phyloP scores from a whole-genome alignment of 164 flowering plant genomes.

The Nymphaea thermarum region DNA sequence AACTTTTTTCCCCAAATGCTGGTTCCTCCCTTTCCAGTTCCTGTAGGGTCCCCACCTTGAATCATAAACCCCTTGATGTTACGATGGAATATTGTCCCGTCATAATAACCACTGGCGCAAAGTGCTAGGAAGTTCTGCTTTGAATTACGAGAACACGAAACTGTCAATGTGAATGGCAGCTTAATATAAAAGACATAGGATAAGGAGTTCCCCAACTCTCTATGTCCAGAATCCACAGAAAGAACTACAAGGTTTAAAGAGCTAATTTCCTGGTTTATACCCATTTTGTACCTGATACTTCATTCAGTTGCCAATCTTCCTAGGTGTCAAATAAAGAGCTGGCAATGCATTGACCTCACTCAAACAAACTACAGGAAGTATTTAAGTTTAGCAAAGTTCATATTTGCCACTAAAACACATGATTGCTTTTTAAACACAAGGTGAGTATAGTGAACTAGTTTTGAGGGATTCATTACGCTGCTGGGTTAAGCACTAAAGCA shows the following conservation, averaged over 20 bases:
- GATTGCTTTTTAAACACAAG: no score
- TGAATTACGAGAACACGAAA: conserved; percentile 6
- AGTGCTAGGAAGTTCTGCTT: conserved; percentile 90
- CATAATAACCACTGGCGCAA: conserved; percentile 91
- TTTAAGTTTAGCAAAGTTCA: no score
- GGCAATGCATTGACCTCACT: no score
- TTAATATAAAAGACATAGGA: not conserved
- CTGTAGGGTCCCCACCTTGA: conserved; percentile 99
- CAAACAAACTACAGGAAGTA: no score
- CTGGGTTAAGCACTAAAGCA: no score
- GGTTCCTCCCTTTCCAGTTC: conserved; percentile 96
- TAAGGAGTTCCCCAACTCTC: not conserved
- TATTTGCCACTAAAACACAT: no score
- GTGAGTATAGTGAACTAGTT: no score
- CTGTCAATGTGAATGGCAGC: not conserved
- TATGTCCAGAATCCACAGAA: not conserved
- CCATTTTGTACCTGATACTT: no score
- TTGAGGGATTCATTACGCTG: no score
- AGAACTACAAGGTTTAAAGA: not conserved
- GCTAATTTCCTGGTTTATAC: not conserved
- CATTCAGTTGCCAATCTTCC: no score
- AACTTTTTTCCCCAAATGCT: conserved; percentile 97
- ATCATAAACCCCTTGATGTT: conserved; percentile 94
- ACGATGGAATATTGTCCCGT: conserved; percentile 84
- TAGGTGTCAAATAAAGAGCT: no score